Conservation (phyloP, 495 filamentous ascomycete species). For the Amphirosellinia nigrospora region DNA sequence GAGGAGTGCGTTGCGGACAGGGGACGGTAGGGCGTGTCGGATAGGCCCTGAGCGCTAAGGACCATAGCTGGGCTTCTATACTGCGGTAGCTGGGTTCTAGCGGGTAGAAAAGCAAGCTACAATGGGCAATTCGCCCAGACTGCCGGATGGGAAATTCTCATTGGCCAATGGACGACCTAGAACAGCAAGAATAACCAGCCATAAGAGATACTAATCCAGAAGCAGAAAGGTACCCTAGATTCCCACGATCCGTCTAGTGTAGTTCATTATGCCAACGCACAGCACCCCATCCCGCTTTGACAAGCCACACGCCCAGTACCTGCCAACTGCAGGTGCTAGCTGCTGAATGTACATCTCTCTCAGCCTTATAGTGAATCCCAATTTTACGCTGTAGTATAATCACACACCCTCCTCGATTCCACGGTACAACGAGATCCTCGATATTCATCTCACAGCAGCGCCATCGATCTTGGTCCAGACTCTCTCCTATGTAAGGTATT, state of each 20-base stretch:
- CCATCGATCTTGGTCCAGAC: slow-evolving; percentile 6
- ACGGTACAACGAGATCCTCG: slow-evolving; percentile 1
- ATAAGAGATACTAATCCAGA: too few species aligned
- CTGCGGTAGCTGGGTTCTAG: too few species aligned
- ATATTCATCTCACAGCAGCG: background rate
- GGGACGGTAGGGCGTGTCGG: slow-evolving; percentile 4
- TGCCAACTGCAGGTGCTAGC: background rate
- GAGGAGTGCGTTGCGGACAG: slow-evolving; percentile 34
- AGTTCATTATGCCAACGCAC: slow-evolving; percentile 2
- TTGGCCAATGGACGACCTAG: background rate
- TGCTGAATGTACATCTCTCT: too few species aligned
- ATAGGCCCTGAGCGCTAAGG: slow-evolving; percentile 11
- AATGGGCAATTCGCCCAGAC: slow-evolving; percentile 7
- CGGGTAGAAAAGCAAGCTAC: too few species aligned
- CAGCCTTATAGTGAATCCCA: slow-evolving; percentile 20
- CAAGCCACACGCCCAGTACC: background rate
- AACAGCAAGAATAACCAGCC: background rate
- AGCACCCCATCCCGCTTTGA: background rate
- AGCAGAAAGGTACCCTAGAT: too few species aligned
- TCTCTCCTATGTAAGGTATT: slow-evolving; percentile 10
- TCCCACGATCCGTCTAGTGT: too few species aligned
- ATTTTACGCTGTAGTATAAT: too few species aligned
- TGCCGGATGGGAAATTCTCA: background rate
- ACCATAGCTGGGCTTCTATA: background rate
- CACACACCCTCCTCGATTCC: slow-evolving; percentile 19